Base-by-base conservation (phyloP, 2,329 filamentous ascomycete species). In the Helicocarpus griseus region DNA sequence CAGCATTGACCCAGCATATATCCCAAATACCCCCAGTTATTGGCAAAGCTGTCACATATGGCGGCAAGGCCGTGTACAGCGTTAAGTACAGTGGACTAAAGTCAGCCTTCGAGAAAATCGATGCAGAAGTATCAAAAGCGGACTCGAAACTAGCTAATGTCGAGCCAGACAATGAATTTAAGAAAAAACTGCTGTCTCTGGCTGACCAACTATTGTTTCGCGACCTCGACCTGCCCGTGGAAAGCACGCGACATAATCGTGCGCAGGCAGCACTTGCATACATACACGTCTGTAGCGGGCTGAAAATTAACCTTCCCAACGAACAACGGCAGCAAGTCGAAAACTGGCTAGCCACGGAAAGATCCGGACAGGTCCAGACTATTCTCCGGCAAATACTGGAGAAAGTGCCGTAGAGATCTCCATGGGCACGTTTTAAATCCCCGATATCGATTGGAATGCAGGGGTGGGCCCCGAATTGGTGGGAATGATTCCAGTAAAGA, bases 281-380 rank as follows among this genome's bases (percentile, higher is more conserved):
- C 54, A 57, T 66, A 49, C 57, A 56, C 26, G 48, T 67, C 50
- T 61, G 59, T 49, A 57, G 54, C 48, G 48, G 57, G 56, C 55
- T 41, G 38, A 60, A 52, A 28, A 35, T 56, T 22, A 48, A 53
- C 40, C 49, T 67, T 45, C 50, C 53, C 19, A 55, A 59, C 19
- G 54, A 50, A 24, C 50, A 69, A 13, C 58, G 54, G 24, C 53
- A 54, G 44, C 46, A 40, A 38, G 53, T 71, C 31, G 56, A 57
- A 49, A 47, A 50, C 22, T 74, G 72, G 72, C 60, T 64, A 44
- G 58, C 60, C 17, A 56, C 57, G 39, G 72, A 74, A 56, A 59
- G 72, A 61, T 71, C 70, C 47, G 64, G 60, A 28, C 58, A 63
- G 45, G 61, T 72, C 17, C 65, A 63, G 47, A 61, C 61, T 29